phyloP scores from a whole-genome alignment of 2,329 filamentous ascomycete genomes.

The Sarocladiaceae sp. region DNA sequence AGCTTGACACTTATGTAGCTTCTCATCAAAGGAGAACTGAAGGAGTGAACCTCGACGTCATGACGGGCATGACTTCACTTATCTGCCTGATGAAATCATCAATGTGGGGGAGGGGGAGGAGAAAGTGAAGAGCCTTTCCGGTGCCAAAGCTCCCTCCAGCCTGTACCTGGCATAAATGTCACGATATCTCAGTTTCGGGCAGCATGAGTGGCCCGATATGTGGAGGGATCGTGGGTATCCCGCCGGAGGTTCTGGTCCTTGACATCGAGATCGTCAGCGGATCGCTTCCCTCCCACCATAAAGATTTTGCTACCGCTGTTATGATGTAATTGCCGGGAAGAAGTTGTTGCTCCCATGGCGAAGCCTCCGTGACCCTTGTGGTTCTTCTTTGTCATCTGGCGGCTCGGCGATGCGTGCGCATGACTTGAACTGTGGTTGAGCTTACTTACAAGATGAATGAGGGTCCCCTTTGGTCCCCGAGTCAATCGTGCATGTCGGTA shows the following conservation, averaged over 20 bases:
- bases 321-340: constrained; percentile 1
- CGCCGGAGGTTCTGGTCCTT: constrained; percentile 14
- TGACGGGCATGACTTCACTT: constrained; percentile 8
- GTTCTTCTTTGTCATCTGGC: not conserved
- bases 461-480: too few species aligned
- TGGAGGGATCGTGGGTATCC: not conserved
- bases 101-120: not conserved
- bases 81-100: constrained; percentile 12
- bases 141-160: too few species aligned
- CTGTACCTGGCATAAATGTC: constrained; percentile 1
- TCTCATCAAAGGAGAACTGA: not conserved
- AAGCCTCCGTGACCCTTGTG: not conserved
- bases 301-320: not conserved
- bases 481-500: too few species aligned
- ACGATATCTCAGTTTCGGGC: too few species aligned
- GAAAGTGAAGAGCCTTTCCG: too few species aligned
- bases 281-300: not conserved
- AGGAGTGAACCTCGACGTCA: constrained; percentile 7
- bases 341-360: not conserved
- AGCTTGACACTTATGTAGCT: constrained; percentile 1
- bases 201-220: not conserved
- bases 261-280: constrained; percentile 11
- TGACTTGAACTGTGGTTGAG: too few species aligned
- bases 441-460: too few species aligned
- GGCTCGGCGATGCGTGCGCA: too few species aligned